A percentile compares a stretch with the other conserved stretches of the same genome.
phyloP scores from a whole-genome alignment of 345 rosid species.

The Citrus glauca region DNA sequence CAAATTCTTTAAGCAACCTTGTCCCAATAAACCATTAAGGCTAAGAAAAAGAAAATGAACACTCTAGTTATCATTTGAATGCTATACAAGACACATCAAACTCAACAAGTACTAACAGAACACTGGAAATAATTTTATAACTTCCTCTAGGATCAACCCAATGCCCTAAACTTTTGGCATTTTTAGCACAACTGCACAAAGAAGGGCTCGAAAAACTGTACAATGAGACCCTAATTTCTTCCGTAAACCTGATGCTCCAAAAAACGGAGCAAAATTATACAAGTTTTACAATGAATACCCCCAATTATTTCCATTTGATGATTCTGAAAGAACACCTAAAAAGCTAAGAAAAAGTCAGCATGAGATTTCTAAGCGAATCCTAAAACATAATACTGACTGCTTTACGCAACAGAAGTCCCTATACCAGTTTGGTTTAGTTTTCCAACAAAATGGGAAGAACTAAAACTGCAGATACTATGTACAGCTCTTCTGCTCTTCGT shows the following conservation, averaged over 20 bases:
- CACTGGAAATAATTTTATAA: neutral
- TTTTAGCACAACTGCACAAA: neutral
- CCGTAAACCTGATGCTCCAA: neutral
- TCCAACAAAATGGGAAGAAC: neutral
- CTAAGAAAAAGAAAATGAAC: neutral
- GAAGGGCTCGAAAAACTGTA: conserved; percentile 4
- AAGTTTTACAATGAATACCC: conserved; percentile 7
- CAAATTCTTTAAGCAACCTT: neutral
- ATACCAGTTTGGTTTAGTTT: conserved; percentile 9
- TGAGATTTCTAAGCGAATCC: neutral
- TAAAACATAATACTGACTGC: neutral
- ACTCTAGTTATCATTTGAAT: neutral
- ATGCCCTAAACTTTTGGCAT: neutral
- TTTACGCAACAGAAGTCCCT: neutral
- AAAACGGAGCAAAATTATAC: conserved; percentile 3
- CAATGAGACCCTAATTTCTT: conserved; percentile 22
- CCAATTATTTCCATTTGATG: conserved; percentile 3
- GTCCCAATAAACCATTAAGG: neutral
- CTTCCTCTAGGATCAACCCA: neutral
- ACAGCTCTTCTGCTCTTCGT: conserved; percentile 44
- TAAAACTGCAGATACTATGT: conserved; percentile 33
- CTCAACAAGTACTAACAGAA: neutral
- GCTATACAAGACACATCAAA: neutral
- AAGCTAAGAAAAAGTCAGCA: conserved; percentile 3
- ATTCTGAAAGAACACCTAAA: neutral